Conservation (phyloP, 805 yeast species). For the Candida nonsorbophila region DNA sequence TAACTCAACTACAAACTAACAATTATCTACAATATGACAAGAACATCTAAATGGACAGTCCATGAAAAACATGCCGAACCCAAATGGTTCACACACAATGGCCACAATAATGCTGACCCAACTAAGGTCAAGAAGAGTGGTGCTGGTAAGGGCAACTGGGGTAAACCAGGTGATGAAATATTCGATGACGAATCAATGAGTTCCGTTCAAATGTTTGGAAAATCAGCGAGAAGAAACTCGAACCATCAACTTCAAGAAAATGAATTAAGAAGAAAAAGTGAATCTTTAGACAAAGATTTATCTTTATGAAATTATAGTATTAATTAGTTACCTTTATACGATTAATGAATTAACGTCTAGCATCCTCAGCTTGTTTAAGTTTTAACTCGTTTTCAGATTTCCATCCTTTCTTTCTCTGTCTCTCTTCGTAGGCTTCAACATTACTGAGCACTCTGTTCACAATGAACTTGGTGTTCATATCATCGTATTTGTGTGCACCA, state of each 20-base stretch:
- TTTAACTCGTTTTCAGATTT: constrained; percentile 46
- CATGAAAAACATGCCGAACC: constrained; percentile 58
- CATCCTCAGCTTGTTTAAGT: constrained; percentile 17
- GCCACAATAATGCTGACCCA: constrained; percentile 64
- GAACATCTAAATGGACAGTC: constrained; percentile 74
- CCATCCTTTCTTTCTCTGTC: constrained; percentile 86
- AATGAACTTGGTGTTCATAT: constrained; percentile 65
- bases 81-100: constrained; percentile 76
- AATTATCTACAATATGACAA: constrained; percentile 61
- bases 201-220: constrained; percentile 11
- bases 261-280: constrained; percentile 12
- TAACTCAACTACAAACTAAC: too few species aligned
- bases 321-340: neutral
- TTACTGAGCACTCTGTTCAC: constrained; percentile 68
- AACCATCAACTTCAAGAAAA: constrained; percentile 32
- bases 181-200: constrained; percentile 48
- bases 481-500: constrained; percentile 54
- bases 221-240: constrained; percentile 32
- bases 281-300: constrained; percentile 3
- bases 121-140: constrained; percentile 78
- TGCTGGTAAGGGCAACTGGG: constrained; percentile 87
- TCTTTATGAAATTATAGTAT: neutral
- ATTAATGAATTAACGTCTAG: constrained; percentile 3
- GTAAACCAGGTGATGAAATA: constrained; percentile 72
- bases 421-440: constrained; percentile 69